Conservation (phyloP, 805 yeast species). For the Metschnikowia similis region DNA sequence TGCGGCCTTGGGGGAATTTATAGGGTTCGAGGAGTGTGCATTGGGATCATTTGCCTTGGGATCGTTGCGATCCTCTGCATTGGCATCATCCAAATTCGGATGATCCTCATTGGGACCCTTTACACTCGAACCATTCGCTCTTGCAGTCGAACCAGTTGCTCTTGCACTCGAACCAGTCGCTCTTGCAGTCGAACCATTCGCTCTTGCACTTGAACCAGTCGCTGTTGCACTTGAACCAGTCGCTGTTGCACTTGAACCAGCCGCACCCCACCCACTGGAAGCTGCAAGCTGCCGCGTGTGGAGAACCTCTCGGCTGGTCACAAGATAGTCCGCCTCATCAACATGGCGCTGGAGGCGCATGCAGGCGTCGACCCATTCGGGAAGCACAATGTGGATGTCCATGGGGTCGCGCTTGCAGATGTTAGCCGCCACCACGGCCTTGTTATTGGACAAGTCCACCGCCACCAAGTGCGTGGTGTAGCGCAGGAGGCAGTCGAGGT, state of each 20-base stretch:
- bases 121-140: too few species aligned
- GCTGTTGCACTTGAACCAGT: background rate
- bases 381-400: slow-evolving; percentile 58
- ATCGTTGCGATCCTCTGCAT: too few species aligned
- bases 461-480: slow-evolving; percentile 80
- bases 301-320: slow-evolving; percentile 20
- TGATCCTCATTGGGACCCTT: too few species aligned
- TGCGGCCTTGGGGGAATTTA: too few species aligned
- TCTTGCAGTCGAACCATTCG: background rate
- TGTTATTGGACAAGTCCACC: slow-evolving; percentile 47
- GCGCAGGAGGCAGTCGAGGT: slow-evolving; percentile 55
- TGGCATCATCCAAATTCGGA: too few species aligned
- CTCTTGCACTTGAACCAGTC: background rate
- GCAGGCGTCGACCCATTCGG: slow-evolving; percentile 78
- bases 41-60: too few species aligned
- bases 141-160: background rate
- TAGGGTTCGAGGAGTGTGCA: too few species aligned
- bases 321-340: slow-evolving; percentile 50
- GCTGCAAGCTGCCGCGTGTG: slow-evolving; percentile 20
- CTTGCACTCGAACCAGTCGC: background rate
- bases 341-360: slow-evolving; percentile 47
- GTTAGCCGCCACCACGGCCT: slow-evolving; percentile 52
- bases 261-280: background rate
- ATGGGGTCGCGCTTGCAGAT: slow-evolving; percentile 22
- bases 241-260: background rate